Percentiles rank a stretch among this genome's conserved stretches.
phyloP scores from a whole-genome alignment of 1,284 basidiomycete species.

The Takashimella tepidaria region DNA sequence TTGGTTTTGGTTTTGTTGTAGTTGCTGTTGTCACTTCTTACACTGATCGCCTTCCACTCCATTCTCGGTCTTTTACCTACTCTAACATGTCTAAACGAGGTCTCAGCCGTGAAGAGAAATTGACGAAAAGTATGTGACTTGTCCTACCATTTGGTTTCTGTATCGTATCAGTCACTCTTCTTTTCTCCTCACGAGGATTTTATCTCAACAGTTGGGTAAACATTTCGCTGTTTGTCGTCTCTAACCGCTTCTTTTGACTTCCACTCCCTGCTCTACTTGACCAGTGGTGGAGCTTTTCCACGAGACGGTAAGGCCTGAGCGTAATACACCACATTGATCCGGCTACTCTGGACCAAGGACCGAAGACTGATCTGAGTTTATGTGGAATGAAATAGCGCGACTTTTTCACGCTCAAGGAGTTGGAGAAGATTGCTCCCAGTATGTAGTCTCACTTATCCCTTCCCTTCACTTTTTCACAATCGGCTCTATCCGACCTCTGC shows the following conservation, averaged over 20 bases:
- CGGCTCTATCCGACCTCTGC: too few species aligned
- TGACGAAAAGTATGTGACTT: slow-evolving; percentile 36
- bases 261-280: background rate
- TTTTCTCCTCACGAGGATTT: background rate
- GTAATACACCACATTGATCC: background rate
- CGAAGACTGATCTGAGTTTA: too few species aligned
- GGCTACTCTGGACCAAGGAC: too few species aligned
- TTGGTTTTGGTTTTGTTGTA: too few species aligned
- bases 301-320: slow-evolving; percentile 59
- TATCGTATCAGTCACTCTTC: background rate
- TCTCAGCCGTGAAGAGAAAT: slow-evolving; percentile 45
- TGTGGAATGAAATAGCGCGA: slow-evolving; percentile 62
- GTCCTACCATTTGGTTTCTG: background rate
- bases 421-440: slow-evolving; percentile 61
- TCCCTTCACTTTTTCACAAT: background rate
- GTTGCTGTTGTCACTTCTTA: too few species aligned
- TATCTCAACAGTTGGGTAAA: background rate
- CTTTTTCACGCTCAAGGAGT: slow-evolving; percentile 78
- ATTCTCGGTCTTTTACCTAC: too few species aligned
- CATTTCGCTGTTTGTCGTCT: background rate
- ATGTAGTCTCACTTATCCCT: slow-evolving; percentile 12
- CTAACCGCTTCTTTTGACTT: background rate
- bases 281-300: slow-evolving; percentile 80
- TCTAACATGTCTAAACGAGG: slow-evolving; percentile 42
- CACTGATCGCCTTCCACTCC: too few species aligned